Percentiles rank a stretch among this genome's conserved stretches.
Conservation (phyloP, 805 yeast species). For the Ogataea chonburiensis region DNA sequence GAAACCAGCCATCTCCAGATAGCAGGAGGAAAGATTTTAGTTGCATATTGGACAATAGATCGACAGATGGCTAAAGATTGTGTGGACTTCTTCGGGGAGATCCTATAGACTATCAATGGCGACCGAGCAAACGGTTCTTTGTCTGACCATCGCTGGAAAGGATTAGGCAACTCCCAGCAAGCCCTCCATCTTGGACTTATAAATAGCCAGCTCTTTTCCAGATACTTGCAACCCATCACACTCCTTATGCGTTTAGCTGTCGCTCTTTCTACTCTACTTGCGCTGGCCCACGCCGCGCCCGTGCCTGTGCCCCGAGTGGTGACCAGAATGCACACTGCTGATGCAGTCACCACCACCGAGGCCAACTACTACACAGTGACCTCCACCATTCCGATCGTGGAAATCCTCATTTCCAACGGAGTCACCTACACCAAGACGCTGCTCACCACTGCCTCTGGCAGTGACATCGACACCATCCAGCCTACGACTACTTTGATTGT, state of each 20-base stretch:
- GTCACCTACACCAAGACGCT: slow-evolving; percentile 50
- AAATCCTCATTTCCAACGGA: slow-evolving; percentile 50
- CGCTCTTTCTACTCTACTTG: slow-evolving; percentile 9
- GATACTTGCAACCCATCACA: slow-evolving; percentile 3
- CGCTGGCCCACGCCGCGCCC: slow-evolving; percentile 22
- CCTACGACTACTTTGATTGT: slow-evolving; percentile 21
- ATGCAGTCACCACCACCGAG: slow-evolving; percentile 33
- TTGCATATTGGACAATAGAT: slow-evolving; percentile 8
- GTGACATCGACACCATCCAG: slow-evolving; percentile 11
- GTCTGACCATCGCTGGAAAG: background rate
- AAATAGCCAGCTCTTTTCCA: slow-evolving; percentile 4
- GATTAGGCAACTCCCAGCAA: background rate
- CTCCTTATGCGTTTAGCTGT: slow-evolving; percentile 11
- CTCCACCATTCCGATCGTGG: slow-evolving; percentile 50
- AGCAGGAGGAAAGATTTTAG: slow-evolving; percentile 4
- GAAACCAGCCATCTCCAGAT: slow-evolving; percentile 11
- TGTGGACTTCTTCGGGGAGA: slow-evolving; percentile 4
- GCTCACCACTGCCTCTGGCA: slow-evolving; percentile 38
- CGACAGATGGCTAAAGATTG: slow-evolving; percentile 7
- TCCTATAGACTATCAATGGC: background rate
- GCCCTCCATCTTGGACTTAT: background rate
- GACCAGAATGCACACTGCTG: slow-evolving; percentile 33
- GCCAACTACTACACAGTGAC: slow-evolving; percentile 44
- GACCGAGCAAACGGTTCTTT: background rate
- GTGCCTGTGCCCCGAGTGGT: slow-evolving; percentile 22